Conservation (phyloP, 2,329 filamentous ascomycete genomes). For the Cordyceps tenuipes region DNA sequence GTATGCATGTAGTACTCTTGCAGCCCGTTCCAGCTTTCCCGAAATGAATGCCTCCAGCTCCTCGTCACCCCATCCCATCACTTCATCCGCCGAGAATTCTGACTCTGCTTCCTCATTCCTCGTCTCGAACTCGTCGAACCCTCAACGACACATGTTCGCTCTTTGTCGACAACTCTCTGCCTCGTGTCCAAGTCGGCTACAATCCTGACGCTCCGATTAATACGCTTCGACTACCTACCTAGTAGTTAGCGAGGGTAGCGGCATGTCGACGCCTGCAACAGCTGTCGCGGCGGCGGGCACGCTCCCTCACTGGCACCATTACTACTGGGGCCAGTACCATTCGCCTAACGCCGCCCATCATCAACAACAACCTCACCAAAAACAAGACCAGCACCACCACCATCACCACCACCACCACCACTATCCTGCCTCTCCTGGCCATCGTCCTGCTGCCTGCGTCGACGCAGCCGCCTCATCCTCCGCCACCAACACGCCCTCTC, state of each 20-base stretch:
- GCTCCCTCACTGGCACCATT: constrained; percentile 60
- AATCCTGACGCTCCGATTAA: neutral
- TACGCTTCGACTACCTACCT: neutral
- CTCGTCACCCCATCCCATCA: neutral
- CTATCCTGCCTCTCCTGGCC: constrained; percentile 18
- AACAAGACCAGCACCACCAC: too few relatives aligned
- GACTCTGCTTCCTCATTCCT: neutral
- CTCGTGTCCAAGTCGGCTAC: neutral
- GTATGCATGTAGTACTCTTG: neutral
- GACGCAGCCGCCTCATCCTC: constrained; percentile 23
- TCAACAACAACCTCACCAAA: constrained; percentile 17
- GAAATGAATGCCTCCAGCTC: neutral
- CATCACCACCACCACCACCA: neutral
- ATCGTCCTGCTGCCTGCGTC: neutral
- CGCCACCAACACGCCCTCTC: constrained; percentile 19
- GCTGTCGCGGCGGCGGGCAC: constrained; percentile 61
- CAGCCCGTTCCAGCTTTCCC: constrained; percentile 4
- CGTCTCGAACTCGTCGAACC: neutral
- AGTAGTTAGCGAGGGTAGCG: neutral
- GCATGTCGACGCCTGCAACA: constrained; percentile 76
- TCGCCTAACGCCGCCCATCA: constrained; percentile 36
- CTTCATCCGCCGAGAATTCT: neutral
- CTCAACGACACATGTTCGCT: neutral
- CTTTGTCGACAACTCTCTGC: neutral
- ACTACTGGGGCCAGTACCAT: constrained; percentile 58